Percentiles rank a stretch among this genome's conserved stretches.
phyloP scores from a whole-genome alignment of 2,329 filamentous ascomycete species.

The Tolypocladium inflatum region DNA sequence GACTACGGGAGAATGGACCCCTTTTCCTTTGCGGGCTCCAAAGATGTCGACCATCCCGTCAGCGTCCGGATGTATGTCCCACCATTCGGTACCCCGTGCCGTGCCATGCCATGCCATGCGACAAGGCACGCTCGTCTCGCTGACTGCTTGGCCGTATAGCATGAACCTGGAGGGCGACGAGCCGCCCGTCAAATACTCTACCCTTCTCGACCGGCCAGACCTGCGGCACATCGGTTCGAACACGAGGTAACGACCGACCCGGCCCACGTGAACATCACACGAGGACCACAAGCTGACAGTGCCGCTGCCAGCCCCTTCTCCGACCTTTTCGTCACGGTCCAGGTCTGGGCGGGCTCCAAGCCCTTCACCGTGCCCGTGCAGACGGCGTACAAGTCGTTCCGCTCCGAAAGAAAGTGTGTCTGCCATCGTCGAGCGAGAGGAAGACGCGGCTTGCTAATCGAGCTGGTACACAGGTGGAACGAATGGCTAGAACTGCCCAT shows the following conservation, averaged over 20 bases:
- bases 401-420: slow-evolving; percentile 52
- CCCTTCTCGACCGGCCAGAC: slow-evolving; percentile 67
- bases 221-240: slow-evolving; percentile 84
- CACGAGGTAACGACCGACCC: slow-evolving; percentile 43
- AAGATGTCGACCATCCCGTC: slow-evolving; percentile 67
- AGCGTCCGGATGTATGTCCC: slow-evolving; percentile 52
- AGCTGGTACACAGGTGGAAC: slow-evolving; percentile 58
- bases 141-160: slow-evolving; percentile 19
- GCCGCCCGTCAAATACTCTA: slow-evolving; percentile 43
- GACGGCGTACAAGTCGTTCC: slow-evolving; percentile 87
- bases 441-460: background rate
- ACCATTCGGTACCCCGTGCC: background rate
- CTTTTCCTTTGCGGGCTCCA: slow-evolving; percentile 89
- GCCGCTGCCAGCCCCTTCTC: slow-evolving; percentile 53
- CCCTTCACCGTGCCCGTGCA: slow-evolving; percentile 85
- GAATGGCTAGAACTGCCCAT: slow-evolving; percentile 91
- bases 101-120: background rate
- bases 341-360: slow-evolving; percentile 94
- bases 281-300: slow-evolving; percentile 9
- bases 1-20: slow-evolving; percentile 65
- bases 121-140: slow-evolving; percentile 2
- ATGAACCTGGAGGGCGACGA: slow-evolving; percentile 39
- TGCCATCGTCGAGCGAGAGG: background rate
- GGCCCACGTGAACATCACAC: background rate
- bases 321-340: slow-evolving; percentile 86